A percentile compares a stretch with the other conserved stretches of the same genome.
Conservation (phyloP, 169 alveolate genomes). For the Miamiensis avidus region DNA sequence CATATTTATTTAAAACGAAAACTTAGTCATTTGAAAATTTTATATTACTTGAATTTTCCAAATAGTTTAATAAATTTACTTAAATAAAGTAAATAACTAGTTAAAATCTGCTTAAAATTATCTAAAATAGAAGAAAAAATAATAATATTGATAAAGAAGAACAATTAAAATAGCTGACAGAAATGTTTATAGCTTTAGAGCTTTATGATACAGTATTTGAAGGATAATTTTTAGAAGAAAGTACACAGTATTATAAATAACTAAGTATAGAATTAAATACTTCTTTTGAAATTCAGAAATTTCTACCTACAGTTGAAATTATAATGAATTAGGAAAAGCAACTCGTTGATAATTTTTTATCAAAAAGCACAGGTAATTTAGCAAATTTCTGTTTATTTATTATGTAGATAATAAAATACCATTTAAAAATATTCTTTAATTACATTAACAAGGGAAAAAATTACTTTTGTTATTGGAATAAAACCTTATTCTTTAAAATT, state of each 20-base stretch:
- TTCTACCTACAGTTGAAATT: neutral
- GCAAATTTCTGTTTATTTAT: too few species aligned
- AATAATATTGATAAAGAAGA: neutral
- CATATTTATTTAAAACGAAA: neutral
- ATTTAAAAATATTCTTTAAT: neutral
- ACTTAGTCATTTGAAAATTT: neutral
- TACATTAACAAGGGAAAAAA: neutral
- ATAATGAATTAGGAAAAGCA: neutral
- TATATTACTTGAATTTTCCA: too few species aligned
- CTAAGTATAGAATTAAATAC: neutral
- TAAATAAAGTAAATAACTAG: neutral
- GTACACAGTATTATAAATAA: too few species aligned
- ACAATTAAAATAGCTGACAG: neutral
- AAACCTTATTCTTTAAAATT: neutral
- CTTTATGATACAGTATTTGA: neutral
- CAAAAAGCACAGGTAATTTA: neutral
- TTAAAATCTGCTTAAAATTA: neutral
- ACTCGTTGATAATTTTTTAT: neutral
- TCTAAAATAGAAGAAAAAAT: neutral
- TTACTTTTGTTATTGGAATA: neutral
- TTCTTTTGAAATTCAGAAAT: neutral
- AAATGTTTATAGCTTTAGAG: neutral
- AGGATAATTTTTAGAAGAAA: neutral
- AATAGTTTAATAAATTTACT: neutral
- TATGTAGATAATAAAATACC: too few species aligned